Evolutionary conservation across 2,329 filamentous ascomycete genomes (phyloP), one percentile per base, ranked within the genome.

Genomic region (Epichloe amarillans): DNA sequence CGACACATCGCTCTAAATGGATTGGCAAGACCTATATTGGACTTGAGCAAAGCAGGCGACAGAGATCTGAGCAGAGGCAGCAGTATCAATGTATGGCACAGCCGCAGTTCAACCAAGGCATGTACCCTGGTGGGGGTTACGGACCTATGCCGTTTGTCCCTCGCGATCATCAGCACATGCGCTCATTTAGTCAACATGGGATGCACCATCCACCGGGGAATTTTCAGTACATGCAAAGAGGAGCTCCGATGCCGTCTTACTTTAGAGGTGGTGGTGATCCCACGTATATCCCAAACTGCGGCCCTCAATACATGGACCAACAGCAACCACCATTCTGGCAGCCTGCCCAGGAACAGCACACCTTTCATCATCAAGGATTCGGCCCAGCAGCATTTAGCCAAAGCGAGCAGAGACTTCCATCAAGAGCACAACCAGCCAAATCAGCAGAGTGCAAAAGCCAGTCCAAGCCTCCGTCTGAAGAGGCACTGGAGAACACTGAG

Each of bases 1-100:
- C 66, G 3, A 55, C 58, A 5, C 42, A 61, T 45, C 56, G 62
- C 26, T 67, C 64, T 2, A 68, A 66, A 52, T 68, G 66, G 66
- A 51, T 57, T 26, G 49, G 50, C n/a, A 42, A 36, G n/a, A 15
- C 40, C 2, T 47, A 51, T 21, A n/a, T 8, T 44, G 42, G 41
- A 36, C 3, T 4, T 19, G 37, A 38, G 36, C n/a, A 46, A 10
- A 44, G 17, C 15, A 44, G 36, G n/a, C 44, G 53, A 3, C 53
- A 54, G 11, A 48, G 43, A 7, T 14, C 21, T 11, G 46, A 52
- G 17, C 47, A 37, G 17, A 43, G 37, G 38, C 46, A 21, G 36
- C 46, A 49, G 33, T 46, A 23, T 14, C 10, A 45, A 8, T 39
- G n/a, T 8, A 30, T 47, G 26, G 7, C 48, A 30, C 47, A 37